phyloP scores from a whole-genome alignment of 1,139 yeast genomes.

The Debaryomyces nepalensis region DNA sequence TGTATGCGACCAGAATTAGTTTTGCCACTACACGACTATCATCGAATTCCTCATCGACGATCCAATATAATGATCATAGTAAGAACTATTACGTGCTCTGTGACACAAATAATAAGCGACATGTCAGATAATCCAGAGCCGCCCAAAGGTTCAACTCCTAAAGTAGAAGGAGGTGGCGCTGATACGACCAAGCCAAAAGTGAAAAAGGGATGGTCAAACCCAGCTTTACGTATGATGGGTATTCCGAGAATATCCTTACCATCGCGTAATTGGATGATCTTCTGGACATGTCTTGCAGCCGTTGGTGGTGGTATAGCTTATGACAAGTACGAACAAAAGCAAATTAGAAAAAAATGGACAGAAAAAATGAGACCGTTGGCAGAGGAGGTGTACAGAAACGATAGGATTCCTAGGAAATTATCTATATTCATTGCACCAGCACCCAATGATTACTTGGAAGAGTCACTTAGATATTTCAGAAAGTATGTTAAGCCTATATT shows the following conservation, averaged over 20 bases:
- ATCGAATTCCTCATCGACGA: constrained; percentile 5
- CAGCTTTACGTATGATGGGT: constrained; percentile 89
- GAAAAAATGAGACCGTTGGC: constrained; percentile 59
- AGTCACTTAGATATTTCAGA: constrained; percentile 73
- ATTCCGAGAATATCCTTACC: constrained; percentile 78
- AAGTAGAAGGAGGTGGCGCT: constrained; percentile 1
- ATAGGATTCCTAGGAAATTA: constrained; percentile 69
- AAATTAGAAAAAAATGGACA: constrained; percentile 70
- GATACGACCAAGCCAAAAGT: constrained; percentile 15
- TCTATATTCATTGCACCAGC: constrained; percentile 93
- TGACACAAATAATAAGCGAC: not conserved
- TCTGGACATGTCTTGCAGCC: constrained; percentile 72
- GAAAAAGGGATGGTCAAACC: constrained; percentile 70
- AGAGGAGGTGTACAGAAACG: constrained; percentile 35
- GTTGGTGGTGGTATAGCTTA: constrained; percentile 75
- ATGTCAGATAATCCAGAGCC: constrained; percentile 9
- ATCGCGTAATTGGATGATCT: constrained; percentile 90
- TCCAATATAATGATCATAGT: not conserved
- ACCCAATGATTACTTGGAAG: constrained; percentile 88
- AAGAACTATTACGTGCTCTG: not conserved
- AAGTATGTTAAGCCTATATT: constrained; percentile 85
- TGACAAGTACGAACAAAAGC: constrained; percentile 75
- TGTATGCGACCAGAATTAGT: too few species aligned
- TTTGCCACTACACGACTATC: not conserved
- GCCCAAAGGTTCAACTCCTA: constrained; percentile 3